Conservation (phyloP, 805 yeast species). For the Saccharomycopsis sp. region DNA sequence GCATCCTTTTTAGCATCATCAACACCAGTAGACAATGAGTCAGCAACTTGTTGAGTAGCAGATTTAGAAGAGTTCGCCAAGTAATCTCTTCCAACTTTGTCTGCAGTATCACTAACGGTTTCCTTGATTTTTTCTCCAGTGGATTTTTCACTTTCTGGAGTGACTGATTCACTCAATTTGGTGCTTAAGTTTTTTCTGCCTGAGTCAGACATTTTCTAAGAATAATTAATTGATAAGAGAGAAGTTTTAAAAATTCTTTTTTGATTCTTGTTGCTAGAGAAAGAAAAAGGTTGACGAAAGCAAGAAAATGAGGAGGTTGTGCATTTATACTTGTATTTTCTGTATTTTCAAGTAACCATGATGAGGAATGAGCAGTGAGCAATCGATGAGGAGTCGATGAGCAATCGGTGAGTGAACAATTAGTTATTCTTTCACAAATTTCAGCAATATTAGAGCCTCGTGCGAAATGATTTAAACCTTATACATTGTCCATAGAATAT, state of each 20-base stretch:
- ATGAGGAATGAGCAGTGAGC: too few relatives aligned
- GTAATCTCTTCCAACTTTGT: constrained; percentile 49
- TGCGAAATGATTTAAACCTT: too few relatives aligned
- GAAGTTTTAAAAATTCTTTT: neutral
- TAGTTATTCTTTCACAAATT: too few relatives aligned
- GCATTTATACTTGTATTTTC: too few relatives aligned
- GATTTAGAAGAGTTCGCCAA: constrained; percentile 69
- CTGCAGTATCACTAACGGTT: constrained; percentile 56
- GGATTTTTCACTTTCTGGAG: constrained; percentile 67
- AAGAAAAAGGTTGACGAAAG: too few relatives aligned
- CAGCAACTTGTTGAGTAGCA: constrained; percentile 47
- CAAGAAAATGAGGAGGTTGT: too few relatives aligned
- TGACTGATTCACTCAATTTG: constrained; percentile 58
- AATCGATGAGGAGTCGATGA: too few relatives aligned
- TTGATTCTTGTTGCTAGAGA: neutral
- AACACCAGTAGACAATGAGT: constrained; percentile 48
- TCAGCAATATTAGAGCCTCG: too few relatives aligned
- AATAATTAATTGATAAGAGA: neutral
- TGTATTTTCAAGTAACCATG: too few relatives aligned
- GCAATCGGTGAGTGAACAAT: too few relatives aligned
- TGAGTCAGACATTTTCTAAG: constrained; percentile 24
- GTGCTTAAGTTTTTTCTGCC: constrained; percentile 75
- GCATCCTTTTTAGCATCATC: constrained; percentile 44
- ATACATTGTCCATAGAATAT: too few relatives aligned
- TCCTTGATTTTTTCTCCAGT: constrained; percentile 65